Evolutionary conservation across 2,329 filamentous ascomycete genomes (phyloP).

Genomic region (Cladophialophora yegresii): DNA sequence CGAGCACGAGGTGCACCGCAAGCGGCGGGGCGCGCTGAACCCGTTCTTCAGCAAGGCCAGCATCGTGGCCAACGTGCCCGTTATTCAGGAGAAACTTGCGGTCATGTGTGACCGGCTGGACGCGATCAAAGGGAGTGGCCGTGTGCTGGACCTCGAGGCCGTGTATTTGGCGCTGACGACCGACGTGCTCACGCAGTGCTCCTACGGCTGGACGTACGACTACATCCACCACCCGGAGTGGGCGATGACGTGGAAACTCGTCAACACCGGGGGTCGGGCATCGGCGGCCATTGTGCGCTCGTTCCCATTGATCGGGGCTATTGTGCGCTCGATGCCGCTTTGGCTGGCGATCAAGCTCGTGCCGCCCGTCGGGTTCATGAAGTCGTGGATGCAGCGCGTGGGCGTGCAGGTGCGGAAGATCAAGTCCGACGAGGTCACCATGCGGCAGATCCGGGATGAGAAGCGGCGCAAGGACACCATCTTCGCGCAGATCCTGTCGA

Average conservation of each 20-base stretch:
- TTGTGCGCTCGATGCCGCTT: slow-evolving; percentile 31
- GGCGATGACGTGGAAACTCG: slow-evolving; percentile 32
- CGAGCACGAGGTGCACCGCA: slow-evolving; percentile 47
- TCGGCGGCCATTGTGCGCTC: slow-evolving; percentile 31
- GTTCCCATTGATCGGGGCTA: slow-evolving; percentile 34
- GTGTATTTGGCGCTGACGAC: slow-evolving; percentile 38
- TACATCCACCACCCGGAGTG: slow-evolving; percentile 41
- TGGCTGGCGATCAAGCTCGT: slow-evolving; percentile 24
- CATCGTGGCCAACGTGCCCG: slow-evolving; percentile 43
- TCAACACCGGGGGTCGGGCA: slow-evolving; percentile 28
- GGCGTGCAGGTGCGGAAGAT: slow-evolving; percentile 30
- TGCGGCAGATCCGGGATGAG: slow-evolving; percentile 27
- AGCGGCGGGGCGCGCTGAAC: slow-evolving; percentile 46
- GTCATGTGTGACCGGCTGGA: slow-evolving; percentile 30
- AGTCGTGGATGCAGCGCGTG: slow-evolving; percentile 29
- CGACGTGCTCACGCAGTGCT: slow-evolving; percentile 45
- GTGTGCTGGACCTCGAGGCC: slow-evolving; percentile 27
- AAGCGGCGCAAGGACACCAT: slow-evolving; percentile 33
- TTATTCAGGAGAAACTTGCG: slow-evolving; percentile 40
- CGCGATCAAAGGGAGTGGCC: slow-evolving; percentile 16
- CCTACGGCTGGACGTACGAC: slow-evolving; percentile 40
- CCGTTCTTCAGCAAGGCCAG: slow-evolving; percentile 50
- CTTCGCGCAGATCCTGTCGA: slow-evolving; percentile 31
- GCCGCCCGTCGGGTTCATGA: slow-evolving; percentile 29
- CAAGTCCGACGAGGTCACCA: slow-evolving; percentile 27